Evolutionary conservation across 2,329 filamentous ascomycete genomes (phyloP).

Genomic region (Diaporthe sp.): DNA sequence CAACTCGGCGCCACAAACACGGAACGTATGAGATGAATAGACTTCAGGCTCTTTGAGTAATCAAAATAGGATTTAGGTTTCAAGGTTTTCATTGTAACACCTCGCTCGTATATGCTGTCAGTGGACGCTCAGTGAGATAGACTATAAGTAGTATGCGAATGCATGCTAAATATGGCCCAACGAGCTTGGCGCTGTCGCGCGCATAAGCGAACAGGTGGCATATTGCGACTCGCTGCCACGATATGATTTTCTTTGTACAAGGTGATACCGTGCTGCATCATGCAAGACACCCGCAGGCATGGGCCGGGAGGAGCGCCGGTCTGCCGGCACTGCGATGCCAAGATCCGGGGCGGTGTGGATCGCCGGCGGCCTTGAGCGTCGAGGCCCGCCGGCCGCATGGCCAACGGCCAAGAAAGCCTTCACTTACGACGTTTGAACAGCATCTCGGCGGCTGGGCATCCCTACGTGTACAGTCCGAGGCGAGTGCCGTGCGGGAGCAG

Average conservation of each 20-base stretch:
- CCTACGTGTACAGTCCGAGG: background rate
- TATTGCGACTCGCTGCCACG: background rate
- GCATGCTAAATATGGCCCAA: background rate
- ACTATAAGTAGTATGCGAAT: background rate
- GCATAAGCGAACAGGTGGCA: constrained; percentile 15
- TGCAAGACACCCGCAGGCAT: constrained; percentile 14
- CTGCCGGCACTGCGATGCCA: constrained; percentile 15
- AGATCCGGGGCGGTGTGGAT: constrained; percentile 23
- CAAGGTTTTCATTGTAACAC: background rate
- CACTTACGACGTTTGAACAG: background rate
- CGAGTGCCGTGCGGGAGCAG: constrained; percentile 1
- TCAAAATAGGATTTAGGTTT: background rate
- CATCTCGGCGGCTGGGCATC: constrained; percentile 13
- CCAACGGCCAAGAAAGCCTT: constrained; percentile 9
- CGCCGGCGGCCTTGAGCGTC: constrained; percentile 8
- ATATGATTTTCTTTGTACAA: background rate
- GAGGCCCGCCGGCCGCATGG: constrained; percentile 22
- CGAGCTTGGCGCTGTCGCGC: constrained; percentile 4
- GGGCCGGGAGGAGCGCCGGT: constrained; percentile 18
- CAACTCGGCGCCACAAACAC: background rate
- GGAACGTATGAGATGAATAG: background rate
- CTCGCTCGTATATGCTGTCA: background rate
- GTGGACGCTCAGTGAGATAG: background rate
- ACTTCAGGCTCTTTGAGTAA: background rate
- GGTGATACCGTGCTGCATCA: background rate